Conservation (phyloP, 768 basidiomycete species). For the Hydnomerulius pinastri region DNA sequence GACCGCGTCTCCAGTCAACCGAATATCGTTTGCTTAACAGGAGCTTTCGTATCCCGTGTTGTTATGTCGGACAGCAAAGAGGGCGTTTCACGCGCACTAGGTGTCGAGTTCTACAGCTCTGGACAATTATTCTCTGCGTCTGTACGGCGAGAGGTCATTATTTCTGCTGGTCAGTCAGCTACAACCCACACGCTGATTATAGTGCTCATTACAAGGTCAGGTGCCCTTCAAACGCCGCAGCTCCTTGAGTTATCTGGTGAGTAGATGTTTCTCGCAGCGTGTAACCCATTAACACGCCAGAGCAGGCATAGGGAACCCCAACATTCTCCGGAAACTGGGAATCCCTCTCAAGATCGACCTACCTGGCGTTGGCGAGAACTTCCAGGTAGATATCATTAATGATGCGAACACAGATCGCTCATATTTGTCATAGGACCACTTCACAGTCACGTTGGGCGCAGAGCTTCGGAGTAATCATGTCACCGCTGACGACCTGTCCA, state of each 20-base stretch:
- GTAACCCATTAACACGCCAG: neutral
- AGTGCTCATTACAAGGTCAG: constrained; percentile 3
- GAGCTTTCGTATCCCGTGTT: constrained; percentile 26
- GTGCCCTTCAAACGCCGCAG: constrained; percentile 36
- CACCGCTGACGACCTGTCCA: constrained; percentile 15
- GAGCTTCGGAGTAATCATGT: constrained; percentile 11
- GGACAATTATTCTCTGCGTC: constrained; percentile 17
- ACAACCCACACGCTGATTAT: neutral
- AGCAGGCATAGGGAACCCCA: constrained; percentile 14
- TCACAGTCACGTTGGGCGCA: constrained; percentile 12
- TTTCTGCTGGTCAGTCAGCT: constrained; percentile 15
- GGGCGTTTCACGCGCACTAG: constrained; percentile 13
- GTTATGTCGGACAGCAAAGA: constrained; percentile 8
- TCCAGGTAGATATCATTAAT: constrained; percentile 18
- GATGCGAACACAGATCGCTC: neutral
- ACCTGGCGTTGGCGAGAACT: constrained; percentile 39
- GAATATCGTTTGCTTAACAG: constrained; percentile 26
- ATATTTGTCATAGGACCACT: constrained; percentile 13
- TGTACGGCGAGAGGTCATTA: constrained; percentile 21
- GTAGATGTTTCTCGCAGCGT: neutral
- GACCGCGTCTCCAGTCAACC: constrained; percentile 16
- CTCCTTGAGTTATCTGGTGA: constrained; percentile 35
- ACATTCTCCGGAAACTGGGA: constrained; percentile 8
- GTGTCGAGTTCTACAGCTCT: constrained; percentile 21
- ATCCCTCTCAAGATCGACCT: constrained; percentile 34